Evolutionary conservation across 208 protist species (phyloP), one percentile per base, ranked within the genome.

Genomic region (Wallacemonas sp.): DNA sequence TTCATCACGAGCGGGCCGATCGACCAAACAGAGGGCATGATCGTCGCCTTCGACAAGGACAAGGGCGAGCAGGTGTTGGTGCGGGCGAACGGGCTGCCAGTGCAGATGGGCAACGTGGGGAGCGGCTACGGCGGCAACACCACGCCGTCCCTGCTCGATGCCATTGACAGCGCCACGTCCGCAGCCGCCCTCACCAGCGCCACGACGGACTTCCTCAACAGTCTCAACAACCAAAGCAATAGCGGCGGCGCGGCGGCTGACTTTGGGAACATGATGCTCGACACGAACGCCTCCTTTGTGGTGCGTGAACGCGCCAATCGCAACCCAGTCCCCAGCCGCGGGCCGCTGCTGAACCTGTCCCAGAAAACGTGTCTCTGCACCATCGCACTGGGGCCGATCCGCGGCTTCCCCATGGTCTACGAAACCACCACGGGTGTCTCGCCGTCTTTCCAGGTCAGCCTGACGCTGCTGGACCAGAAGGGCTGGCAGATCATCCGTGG

Each of bases 391-490:
- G 90, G 90, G 23, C 78, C 75, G 11, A 95, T 95, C 68, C 85
- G 83, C 41, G 90, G 90, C 29, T 90, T 95, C 46, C 90, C 90
- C 14, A 91, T 95, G 76, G 80, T 95, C 12, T 94, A 83, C 56
- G 90, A 93, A 49, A 58, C 81, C 11, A 70, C 74, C 14, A 91
- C 86, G 6, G 86, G 90, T 36, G 68, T 88, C 19, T 91, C 87
- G 23, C 84, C 86, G 30, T 85, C 87, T 11, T 96, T 96, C 75
- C 90, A 90, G 64, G 83, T 96, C 32, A 90, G 80, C 57, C 57
- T 92, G 21, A 93, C 90, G 27, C 77, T 92, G 46, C 79, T 96
- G 34, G 90, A 95, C 61, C 84, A 93, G 74, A 72, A 81, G 12
- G 90, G 90, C 21, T 96, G 90, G 87, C 81, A 93, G 65, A 69